Evolutionary conservation across 768 basidiomycete species (phyloP).

Genomic region (Polyporus arcularius): DNA sequence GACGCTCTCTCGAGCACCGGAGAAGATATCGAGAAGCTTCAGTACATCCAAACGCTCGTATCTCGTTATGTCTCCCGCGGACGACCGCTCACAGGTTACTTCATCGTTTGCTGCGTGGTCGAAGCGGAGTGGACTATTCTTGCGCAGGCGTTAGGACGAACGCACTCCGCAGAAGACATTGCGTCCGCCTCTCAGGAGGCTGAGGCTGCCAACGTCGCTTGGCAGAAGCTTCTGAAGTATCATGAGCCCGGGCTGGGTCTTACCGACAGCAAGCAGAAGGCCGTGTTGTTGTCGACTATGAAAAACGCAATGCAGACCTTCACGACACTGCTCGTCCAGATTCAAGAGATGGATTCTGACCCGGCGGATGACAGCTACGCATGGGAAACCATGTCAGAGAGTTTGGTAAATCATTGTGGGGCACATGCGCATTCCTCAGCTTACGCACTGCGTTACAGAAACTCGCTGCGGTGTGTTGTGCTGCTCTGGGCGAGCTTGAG

Average conservation of each 20-base stretch:
- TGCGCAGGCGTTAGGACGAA: conserved; percentile 61
- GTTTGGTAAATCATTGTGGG: conserved; percentile 54
- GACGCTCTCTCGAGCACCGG: conserved; percentile 61
- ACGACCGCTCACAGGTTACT: conserved; percentile 83
- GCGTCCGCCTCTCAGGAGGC: conserved; percentile 58
- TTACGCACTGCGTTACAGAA: conserved; percentile 50
- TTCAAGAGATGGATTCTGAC: conserved; percentile 80
- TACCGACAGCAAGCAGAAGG: conserved; percentile 27
- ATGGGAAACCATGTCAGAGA: conserved; percentile 92
- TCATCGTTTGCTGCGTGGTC: conserved; percentile 85
- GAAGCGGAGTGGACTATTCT: conserved; percentile 86
- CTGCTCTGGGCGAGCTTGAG: conserved; percentile 70
- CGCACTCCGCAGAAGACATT: conserved; percentile 15
- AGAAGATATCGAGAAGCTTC: conserved; percentile 50
- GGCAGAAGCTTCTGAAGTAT: conserved; percentile 65
- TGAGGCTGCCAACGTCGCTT: conserved; percentile 82
- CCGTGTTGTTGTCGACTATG: conserved; percentile 47
- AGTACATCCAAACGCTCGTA: conserved; percentile 68
- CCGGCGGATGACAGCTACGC: conserved; percentile 85
- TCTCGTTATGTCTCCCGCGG: conserved; percentile 74
- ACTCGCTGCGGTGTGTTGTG: conserved; percentile 80
- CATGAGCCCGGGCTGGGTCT: conserved; percentile 46
- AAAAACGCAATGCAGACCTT: conserved; percentile 74
- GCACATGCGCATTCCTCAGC: background rate
- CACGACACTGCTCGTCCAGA: conserved; percentile 72